Base-by-base conservation (phyloP, 1,139 yeast species). In the Taphrina communis region DNA sequence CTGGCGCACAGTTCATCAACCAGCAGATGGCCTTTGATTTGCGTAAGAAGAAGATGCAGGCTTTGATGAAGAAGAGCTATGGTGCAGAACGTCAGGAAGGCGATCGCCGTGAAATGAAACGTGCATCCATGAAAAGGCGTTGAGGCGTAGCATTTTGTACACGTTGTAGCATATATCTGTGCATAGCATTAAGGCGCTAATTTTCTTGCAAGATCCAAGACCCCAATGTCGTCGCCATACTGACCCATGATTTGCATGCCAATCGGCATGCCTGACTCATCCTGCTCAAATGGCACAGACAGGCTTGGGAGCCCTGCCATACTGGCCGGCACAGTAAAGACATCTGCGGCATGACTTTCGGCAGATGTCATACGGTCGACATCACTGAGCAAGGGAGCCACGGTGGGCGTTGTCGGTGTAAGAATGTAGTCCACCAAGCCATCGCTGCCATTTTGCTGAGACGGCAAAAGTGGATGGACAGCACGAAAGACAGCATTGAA, bases 301-400 rank as follows among this genome's bases (percentile, higher is more conserved):
- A 93, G 82, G 0, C 96, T 85, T 0, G 99, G 99, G 2, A 94
- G 78, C 0, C 98, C 99, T 0, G 97, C 96, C 72, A 95, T 79
- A 0, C 96, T 92, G 56, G 95, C 89, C 0, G 99, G 97, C 3
- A 93, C 89, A 0, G 97, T 91, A 71, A 92, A 82, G 0, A 90
- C 86, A 76, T 95, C 99, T 76, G 91, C 90, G 63, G 88, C 82
- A 74, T 89, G 92, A 19, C 88, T 83, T 65, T 85, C 85, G 7
- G 89, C 82, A 6, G 90, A 82, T 66, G 83, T 44, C 51, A 66
- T 82, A 76, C 61, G 78, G 71, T 61, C 74, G 60, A 73, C 75
- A 19, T 72, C 69, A 25, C 71, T 70, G 25, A 88, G 73, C 6
- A 83, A 77, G 6, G 88, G 86, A 6, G 97, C 87, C 55, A 80